Evolutionary conservation across 768 basidiomycete species (phyloP).

Genomic region (Termitomyces sp.): DNA sequence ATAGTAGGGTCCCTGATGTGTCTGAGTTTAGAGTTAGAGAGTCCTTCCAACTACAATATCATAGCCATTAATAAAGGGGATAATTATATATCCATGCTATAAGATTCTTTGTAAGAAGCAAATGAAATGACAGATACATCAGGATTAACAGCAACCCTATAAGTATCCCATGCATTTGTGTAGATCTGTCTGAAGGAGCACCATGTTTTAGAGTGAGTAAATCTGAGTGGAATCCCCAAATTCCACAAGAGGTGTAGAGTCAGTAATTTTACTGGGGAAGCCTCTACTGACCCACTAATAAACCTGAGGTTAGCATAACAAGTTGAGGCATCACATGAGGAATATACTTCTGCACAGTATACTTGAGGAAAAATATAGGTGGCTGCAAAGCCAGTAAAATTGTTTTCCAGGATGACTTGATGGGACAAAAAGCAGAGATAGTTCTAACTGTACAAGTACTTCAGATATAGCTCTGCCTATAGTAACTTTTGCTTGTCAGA

Average conservation of each 20-base stretch:
- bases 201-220: background rate
- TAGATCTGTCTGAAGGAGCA: background rate
- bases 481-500: background rate
- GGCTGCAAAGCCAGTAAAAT: background rate
- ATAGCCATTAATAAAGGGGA: background rate
- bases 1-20: no score
- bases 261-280: background rate
- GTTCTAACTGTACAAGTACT: no score
- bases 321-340: background rate
- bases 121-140: background rate
- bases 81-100: background rate
- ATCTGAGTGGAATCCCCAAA: background rate
- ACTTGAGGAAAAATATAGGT: background rate
- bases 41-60: background rate
- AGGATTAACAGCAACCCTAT: background rate
- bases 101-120: background rate
- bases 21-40: background rate
- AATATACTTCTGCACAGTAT: background rate
- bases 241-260: background rate
- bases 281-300: background rate
- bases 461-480: background rate
- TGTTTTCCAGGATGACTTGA: background rate
- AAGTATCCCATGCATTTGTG: background rate
- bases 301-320: background rate
- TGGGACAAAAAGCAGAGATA: background rate